Evolutionary conservation across 2,329 filamentous ascomycete genomes (phyloP).

Genomic region (Claviceps citrina): DNA sequence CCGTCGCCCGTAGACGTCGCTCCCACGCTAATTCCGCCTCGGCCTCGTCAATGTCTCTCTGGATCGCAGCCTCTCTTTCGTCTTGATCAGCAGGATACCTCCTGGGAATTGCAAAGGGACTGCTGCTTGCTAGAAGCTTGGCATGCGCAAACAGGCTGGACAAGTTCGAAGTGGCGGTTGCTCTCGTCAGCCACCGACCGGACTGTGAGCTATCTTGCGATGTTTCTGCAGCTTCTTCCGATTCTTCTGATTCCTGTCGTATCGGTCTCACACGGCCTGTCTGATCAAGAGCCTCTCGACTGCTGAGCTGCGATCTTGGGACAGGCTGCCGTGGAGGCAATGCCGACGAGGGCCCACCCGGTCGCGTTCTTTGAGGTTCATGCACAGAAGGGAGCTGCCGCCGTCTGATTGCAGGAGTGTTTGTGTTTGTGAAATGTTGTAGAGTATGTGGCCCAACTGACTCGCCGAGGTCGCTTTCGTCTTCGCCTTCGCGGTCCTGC

Average conservation of each 20-base stretch:
- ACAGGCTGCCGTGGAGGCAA: not conserved
- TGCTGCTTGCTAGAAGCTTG: conserved; percentile 6
- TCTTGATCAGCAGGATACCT: conserved; percentile 7
- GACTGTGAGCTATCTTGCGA: conserved; percentile 5
- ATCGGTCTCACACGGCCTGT: not conserved
- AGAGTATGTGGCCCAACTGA: not conserved
- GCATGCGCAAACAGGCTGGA: conserved; percentile 5
- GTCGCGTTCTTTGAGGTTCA: not conserved
- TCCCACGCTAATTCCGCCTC: conserved; percentile 5
- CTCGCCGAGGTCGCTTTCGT: conserved; percentile 3
- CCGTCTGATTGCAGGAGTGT: conserved; percentile 10
- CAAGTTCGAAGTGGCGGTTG: conserved; percentile 4
- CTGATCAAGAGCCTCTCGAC: not conserved
- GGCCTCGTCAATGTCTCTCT: conserved; percentile 10
- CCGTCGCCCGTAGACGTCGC: conserved; percentile 4
- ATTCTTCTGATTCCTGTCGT: not conserved
- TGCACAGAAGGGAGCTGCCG: not conserved
- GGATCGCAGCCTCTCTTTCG: conserved; percentile 12
- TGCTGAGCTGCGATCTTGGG: not conserved
- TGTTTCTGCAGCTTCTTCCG: not conserved
- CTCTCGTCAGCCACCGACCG: conserved; percentile 6
- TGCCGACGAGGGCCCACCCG: not conserved
- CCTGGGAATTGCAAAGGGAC: conserved; percentile 4
- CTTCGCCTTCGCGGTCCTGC: conserved; percentile 4
- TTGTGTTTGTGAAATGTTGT: conserved; percentile 4